A percentile compares a stretch with the other conserved stretches of the same genome.
These are phyloP conservation scores for Glycine tomentella DNA, from an alignment of 306 rosid genomes.

Conservation along the genomic window DNA sequence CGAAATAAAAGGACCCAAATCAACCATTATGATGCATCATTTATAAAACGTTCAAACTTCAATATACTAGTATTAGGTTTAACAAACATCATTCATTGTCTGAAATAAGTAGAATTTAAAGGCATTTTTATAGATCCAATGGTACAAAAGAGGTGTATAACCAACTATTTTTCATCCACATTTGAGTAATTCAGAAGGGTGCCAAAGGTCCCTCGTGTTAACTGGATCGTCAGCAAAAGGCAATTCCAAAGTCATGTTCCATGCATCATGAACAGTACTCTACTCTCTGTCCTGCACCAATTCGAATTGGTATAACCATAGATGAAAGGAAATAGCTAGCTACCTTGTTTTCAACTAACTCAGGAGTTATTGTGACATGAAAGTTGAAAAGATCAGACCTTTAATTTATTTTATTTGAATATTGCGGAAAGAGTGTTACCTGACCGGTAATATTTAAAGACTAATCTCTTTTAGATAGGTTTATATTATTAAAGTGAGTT, in stretches of 20 bases:
- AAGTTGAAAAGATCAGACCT: too few relatives aligned
- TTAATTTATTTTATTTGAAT: too few relatives aligned
- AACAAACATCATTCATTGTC: conserved; percentile 34
- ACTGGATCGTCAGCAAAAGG: too few relatives aligned
- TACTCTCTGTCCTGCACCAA: not conserved
- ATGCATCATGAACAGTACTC: not conserved
- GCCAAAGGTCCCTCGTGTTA: not conserved
- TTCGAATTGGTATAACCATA: not conserved
- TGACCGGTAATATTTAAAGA: too few relatives aligned
- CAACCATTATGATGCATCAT: conserved; percentile 22
- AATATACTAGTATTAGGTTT: conserved; percentile 31
- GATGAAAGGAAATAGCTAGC: not conserved
- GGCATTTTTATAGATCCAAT: conserved; percentile 12
- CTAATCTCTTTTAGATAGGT: too few relatives aligned
- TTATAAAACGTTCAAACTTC: not conserved
- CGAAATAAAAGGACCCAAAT: conserved; percentile 1
- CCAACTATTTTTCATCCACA: conserved; percentile 37
- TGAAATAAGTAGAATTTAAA: conserved; percentile 34
- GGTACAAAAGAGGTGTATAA: not conserved
- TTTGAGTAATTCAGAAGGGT: not conserved
- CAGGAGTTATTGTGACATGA: too few relatives aligned
- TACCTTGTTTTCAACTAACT: conserved; percentile 19
- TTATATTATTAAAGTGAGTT: too few relatives aligned
- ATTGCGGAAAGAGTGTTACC: too few relatives aligned
- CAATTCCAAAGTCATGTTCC: not conserved